phyloP scores from a whole-genome alignment of 257 asterid genomes.

The Anisodus acutangulus region DNA sequence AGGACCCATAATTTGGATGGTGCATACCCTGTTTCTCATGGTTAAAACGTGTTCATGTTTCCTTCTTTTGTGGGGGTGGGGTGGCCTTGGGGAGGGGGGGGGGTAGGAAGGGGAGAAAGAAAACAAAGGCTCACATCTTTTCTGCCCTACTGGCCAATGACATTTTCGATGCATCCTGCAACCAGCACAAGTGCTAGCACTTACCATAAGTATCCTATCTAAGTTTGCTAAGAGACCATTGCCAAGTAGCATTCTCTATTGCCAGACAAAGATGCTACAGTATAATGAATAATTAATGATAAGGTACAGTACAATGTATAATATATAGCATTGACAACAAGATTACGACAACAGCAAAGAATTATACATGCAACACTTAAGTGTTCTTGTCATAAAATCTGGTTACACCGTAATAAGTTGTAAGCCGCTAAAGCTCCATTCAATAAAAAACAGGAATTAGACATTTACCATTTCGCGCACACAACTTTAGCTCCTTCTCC shows the following conservation, averaged over 20 bases:
- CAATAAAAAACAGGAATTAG: neutral
- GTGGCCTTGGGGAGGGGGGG: too few species aligned
- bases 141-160: neutral
- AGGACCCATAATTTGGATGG: neutral
- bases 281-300: neutral
- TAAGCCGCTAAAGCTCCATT: neutral
- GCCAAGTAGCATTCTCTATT: neutral
- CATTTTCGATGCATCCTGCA: neutral
- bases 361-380: neutral
- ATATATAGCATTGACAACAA: neutral
- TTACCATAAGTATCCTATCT: neutral
- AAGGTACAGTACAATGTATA: too few species aligned
- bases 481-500: neutral
- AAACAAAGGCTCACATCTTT: neutral
- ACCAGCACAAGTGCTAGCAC: neutral
- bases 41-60: neutral
- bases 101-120: neutral
- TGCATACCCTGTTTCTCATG: neutral
- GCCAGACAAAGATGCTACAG: neutral
- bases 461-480: neutral
- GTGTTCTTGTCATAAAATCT: neutral
- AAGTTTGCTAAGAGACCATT: neutral
- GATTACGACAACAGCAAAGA: neutral
- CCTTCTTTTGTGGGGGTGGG: neutral
- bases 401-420: neutral